phyloP scores from a whole-genome alignment of 129 eudicot genomes.

The Escallonia herrerae region DNA sequence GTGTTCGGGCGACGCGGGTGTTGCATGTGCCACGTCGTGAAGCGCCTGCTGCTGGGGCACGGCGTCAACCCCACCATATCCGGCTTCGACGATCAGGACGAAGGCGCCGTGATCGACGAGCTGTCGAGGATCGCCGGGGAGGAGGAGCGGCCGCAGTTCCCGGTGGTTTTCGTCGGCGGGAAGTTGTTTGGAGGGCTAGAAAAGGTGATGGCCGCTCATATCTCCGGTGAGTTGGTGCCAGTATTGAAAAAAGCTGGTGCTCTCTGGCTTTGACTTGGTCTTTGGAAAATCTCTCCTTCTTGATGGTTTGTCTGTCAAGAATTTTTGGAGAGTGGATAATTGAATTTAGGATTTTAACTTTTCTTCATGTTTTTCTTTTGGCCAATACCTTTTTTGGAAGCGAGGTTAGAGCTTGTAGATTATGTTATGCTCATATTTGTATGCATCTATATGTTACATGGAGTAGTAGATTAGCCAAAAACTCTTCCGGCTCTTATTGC shows the following conservation, averaged over 20 bases:
- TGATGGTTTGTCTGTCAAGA: too few relatives aligned
- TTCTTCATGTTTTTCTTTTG: too few relatives aligned
- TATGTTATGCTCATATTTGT: too few relatives aligned
- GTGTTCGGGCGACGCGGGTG: conserved; percentile 56
- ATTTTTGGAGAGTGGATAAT: too few relatives aligned
- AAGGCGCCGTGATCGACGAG: conserved; percentile 16
- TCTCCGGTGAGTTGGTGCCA: conserved; percentile 76
- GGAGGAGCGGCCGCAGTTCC: conserved; percentile 29
- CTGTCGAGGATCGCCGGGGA: conserved; percentile 22
- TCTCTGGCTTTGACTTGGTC: conserved; percentile 62
- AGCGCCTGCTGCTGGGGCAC: conserved; percentile 47
- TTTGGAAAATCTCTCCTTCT: too few relatives aligned
- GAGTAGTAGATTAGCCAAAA: too few relatives aligned
- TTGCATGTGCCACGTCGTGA: conserved; percentile 66
- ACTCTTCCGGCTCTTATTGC: too few relatives aligned
- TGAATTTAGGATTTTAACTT: too few relatives aligned
- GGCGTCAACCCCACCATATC: conserved; percentile 57
- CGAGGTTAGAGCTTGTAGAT: too few relatives aligned
- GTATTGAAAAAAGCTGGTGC: conserved; percentile 62
- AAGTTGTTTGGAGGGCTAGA: conserved; percentile 78
- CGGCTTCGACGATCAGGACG: conserved; percentile 33
- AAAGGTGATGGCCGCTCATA: conserved; percentile 55
- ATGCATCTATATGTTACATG: too few relatives aligned
- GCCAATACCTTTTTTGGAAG: too few relatives aligned
- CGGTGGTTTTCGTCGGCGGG: conserved; percentile 81